A percentile compares a stretch with the other conserved stretches of the same genome.
These are phyloP conservation scores for Penicillium canariense DNA, from an alignment of 495 filamentous ascomycete genomes.

Conservation along the genomic window DNA sequence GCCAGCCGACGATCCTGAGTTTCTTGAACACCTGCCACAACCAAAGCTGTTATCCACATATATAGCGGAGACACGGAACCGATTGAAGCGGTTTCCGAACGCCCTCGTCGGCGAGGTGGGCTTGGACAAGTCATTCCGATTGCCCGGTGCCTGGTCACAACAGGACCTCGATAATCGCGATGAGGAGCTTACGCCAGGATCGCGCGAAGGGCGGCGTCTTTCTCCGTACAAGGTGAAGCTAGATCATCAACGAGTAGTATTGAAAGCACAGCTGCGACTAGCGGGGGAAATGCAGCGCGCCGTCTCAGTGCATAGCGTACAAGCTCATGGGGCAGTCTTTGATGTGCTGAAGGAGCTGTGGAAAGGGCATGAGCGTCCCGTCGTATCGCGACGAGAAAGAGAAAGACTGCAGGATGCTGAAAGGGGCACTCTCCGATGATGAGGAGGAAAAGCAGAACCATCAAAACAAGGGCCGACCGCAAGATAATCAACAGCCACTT, in stretches of 20 bases:
- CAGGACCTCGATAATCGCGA: conserved; percentile 53
- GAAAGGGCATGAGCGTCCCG: conserved; percentile 74
- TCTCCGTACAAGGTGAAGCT: conserved; percentile 73
- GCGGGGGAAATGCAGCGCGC: conserved; percentile 79
- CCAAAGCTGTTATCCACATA: conserved; percentile 68
- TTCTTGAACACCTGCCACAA: conserved; percentile 65
- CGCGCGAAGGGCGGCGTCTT: conserved; percentile 72
- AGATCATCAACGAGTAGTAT: conserved; percentile 70
- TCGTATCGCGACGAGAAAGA: conserved; percentile 62
- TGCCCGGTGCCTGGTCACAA: conserved; percentile 63
- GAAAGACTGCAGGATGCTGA: conserved; percentile 40
- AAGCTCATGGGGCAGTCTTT: conserved; percentile 80
- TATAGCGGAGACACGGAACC: conserved; percentile 59
- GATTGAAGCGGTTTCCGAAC: conserved; percentile 60
- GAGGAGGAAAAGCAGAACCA: conserved; percentile 21
- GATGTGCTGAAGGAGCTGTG: conserved; percentile 73
- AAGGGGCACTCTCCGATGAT: conserved; percentile 34
- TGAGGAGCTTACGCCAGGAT: conserved; percentile 67
- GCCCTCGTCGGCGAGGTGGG: conserved; percentile 89
- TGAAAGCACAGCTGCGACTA: conserved; percentile 79
- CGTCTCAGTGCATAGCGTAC: conserved; percentile 88
- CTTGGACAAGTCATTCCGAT: conserved; percentile 78
- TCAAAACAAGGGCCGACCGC: conserved; percentile 28
- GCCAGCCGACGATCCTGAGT: conserved; percentile 50
- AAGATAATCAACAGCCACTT: conserved; percentile 31